Evolutionary conservation across 208 protist genomes (phyloP), one percentile per base, ranked within the genome.

Genomic region (Vickermania spadyakhi): DNA sequence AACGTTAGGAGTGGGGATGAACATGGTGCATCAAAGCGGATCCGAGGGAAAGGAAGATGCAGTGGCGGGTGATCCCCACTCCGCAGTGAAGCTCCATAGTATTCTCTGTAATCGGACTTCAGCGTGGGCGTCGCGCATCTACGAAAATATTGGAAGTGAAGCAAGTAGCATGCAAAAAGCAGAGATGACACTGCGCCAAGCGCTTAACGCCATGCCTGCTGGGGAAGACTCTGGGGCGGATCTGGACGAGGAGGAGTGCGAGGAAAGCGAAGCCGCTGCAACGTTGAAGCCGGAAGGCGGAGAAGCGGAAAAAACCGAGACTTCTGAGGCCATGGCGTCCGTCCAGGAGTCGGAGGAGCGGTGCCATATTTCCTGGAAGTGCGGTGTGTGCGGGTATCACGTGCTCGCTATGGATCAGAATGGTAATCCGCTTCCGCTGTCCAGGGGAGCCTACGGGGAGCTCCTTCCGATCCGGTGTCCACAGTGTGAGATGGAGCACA

Each of bases 351-450:
- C 5, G n/a, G 51, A 27, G 13, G 11, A 27, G 13, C 21, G 14
- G 63, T 55, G 28, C 31, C 81, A 79, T 5, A 75, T 89, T 4
- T 73, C 87, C 21, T 94, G 87, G 84, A 70, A 72, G 14, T 94
- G 87, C 55, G 83, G 77, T 27, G 62, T 89, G 58, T 94, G 87
- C 49, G 77, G 76, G 5, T 94, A 94, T 64, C 68, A 82, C 56
- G 75, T 91, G 26, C 66, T 91, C 3, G 81, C 87, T 2, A 89
- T 94, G 73, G 87, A 94, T 60, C 76, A 88, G 28, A 56, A 86
- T 23, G 87, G 87, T 22, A 66, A 63, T 0, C 75, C 84, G 28
- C 72, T 94, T 26, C 79, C 81, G 23, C 68, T 94, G 36, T 60
- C 75, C 21, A 55, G 70, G 11, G 87, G 78, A 4, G 77, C 87